Evolutionary conservation across 2,329 filamentous ascomycete species (phyloP).

Genomic region (Boeremia exigua): DNA sequence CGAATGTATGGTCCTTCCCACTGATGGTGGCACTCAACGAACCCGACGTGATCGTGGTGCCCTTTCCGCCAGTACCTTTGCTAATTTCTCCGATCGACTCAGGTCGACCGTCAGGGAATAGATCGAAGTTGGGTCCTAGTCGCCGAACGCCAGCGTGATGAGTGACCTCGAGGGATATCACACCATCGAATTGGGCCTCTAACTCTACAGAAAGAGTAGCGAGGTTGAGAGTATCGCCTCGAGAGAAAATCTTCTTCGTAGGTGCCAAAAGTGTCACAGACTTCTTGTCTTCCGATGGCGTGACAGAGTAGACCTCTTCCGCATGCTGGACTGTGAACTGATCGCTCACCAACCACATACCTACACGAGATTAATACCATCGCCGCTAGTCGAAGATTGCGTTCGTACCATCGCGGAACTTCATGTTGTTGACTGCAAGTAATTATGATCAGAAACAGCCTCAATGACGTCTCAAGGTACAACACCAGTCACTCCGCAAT

Average conservation of each 20-base stretch:
- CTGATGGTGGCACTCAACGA: slow-evolving; percentile 60
- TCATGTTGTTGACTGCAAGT: slow-evolving; percentile 52
- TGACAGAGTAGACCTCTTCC: slow-evolving; percentile 66
- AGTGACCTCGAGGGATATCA: slow-evolving; percentile 65
- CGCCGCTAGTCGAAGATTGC: neutral
- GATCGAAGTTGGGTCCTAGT: slow-evolving; percentile 63
- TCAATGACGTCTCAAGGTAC: slow-evolving; percentile 11
- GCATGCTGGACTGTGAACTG: slow-evolving; percentile 68
- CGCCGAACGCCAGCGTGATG: slow-evolving; percentile 63
- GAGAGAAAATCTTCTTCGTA: slow-evolving; percentile 60
- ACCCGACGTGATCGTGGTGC: slow-evolving; percentile 60
- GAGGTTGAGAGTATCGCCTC: slow-evolving; percentile 64
- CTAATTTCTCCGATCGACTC: slow-evolving; percentile 45
- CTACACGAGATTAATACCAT: slow-evolving; percentile 33
- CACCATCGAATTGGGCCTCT: slow-evolving; percentile 63
- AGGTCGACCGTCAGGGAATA: slow-evolving; percentile 62
- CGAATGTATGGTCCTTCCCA: slow-evolving; percentile 58
- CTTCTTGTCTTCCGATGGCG: slow-evolving; percentile 53
- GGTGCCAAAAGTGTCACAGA: slow-evolving; percentile 64
- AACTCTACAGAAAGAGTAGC: slow-evolving; percentile 64
- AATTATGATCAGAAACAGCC: neutral
- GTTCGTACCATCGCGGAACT: slow-evolving; percentile 63
- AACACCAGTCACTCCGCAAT: neutral
- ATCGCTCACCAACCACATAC: slow-evolving; percentile 70
- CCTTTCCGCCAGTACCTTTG: slow-evolving; percentile 46